Conservation (phyloP, 2,329 filamentous ascomycete genomes). For the Verticillium zaregamsianum region DNA sequence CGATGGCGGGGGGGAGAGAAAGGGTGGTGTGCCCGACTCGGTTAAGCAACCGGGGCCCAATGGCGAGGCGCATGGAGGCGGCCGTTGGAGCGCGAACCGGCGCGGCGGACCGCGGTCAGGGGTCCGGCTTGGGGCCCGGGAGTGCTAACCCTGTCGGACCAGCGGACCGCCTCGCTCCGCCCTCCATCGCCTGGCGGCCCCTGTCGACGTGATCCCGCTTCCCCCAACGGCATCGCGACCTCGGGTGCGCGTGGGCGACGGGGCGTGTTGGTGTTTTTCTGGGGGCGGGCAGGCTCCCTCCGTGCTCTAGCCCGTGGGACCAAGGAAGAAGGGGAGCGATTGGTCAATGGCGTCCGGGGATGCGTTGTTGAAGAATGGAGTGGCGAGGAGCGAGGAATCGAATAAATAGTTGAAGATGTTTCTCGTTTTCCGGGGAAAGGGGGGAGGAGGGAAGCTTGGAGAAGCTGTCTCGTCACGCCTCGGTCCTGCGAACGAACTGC, state of each 20-base stretch:
- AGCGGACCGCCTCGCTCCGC: background rate
- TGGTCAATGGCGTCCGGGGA: background rate
- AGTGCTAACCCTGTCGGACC: conserved; percentile 1
- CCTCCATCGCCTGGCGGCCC: conserved; percentile 1
- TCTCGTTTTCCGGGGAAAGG: background rate
- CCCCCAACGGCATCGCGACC: no score
- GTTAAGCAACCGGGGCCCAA: background rate
- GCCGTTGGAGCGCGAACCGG: background rate
- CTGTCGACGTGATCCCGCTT: background rate
- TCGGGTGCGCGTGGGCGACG: background rate
- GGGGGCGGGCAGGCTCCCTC: background rate
- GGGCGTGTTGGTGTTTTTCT: background rate
- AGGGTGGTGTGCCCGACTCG: background rate
- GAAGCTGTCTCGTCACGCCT: background rate
- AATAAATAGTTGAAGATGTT: background rate
- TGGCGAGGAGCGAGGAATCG: background rate
- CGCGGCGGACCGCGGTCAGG: conserved; percentile 3
- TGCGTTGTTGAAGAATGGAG: background rate
- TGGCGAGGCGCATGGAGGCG: background rate
- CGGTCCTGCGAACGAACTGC: background rate
- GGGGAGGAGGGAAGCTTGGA: no score
- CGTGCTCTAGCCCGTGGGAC: background rate
- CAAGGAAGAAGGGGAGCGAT: background rate
- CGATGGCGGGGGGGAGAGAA: background rate
- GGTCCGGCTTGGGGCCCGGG: background rate